Percentiles rank a stretch among this genome's conserved stretches.
These are phyloP conservation scores for Pseudocercospora eumusae DNA, from an alignment of 2,329 filamentous ascomycete genomes.

Conservation along the genomic window DNA sequence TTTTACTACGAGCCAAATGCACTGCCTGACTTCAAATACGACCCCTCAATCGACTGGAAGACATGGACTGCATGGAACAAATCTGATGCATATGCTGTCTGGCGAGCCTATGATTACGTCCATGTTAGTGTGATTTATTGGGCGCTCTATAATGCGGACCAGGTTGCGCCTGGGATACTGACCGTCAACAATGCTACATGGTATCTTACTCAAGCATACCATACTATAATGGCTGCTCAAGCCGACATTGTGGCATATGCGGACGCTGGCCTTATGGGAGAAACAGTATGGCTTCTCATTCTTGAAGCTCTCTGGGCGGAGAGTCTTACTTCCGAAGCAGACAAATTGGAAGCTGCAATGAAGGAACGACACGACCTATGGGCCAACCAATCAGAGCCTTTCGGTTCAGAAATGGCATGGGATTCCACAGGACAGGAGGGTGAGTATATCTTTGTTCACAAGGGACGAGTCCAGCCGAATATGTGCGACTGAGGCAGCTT, in stretches of 20 bases:
- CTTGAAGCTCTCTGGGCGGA: conserved; percentile 56
- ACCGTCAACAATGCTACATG: conserved; percentile 52
- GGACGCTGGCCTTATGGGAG: conserved; percentile 59
- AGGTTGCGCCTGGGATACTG: conserved; percentile 51
- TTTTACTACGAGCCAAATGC: conserved; percentile 58
- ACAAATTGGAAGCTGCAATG: conserved; percentile 51
- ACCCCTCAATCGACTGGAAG: conserved; percentile 49
- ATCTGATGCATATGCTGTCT: conserved; percentile 47
- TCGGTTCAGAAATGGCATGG: conserved; percentile 64
- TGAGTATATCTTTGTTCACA: too few species aligned
- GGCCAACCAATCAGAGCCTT: conserved; percentile 56
- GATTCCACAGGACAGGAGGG: conserved; percentile 63
- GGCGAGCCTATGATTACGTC: conserved; percentile 62
- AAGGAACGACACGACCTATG: conserved; percentile 52
- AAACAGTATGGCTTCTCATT: conserved; percentile 59
- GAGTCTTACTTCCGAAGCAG: conserved; percentile 44
- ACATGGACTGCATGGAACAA: conserved; percentile 57
- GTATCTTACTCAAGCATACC: conserved; percentile 59
- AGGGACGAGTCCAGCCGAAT: too few species aligned
- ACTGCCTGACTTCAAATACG: conserved; percentile 50
- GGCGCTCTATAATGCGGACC: conserved; percentile 58
- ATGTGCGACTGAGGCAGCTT: too few species aligned
- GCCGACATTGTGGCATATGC: conserved; percentile 44
- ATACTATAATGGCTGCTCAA: conserved; percentile 46
- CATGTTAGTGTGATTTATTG: conserved; percentile 60